Evolutionary conservation across 345 rosid genomes (phyloP), one percentile per base, ranked within the genome.

Genomic region (Euphorbia pulcherrima): DNA sequence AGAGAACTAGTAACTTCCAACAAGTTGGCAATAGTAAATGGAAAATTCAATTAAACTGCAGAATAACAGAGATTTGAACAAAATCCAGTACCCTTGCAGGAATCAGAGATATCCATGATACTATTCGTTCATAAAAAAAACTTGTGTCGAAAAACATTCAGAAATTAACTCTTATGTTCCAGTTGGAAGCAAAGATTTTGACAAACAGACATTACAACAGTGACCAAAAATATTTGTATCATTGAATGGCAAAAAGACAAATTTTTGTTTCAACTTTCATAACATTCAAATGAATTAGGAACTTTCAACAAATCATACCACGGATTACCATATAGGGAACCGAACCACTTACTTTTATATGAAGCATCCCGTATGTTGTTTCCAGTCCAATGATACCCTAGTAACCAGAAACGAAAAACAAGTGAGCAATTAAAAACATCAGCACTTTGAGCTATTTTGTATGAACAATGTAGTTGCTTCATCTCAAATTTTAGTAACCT

Each of bases 311-410:
- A 14, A 40, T 65, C 57, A 20, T 17, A 11, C 29, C 8, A 50
- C 8, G 21, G n/a, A 21, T 29, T 56, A 41, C 17, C 59, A 69
- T 20, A 33, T 8, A 17, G 44, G 21, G 4, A 30, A 55, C 23
- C 60, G 57, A 50, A 9, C 41, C 47, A 72, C 87, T 83, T 75
- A 89, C 99, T 84, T 91, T 86, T 44, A 91, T 76, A 71, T 81
- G 96, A 74, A 94, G 74, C 59, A 82, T 78, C 9, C 99, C 97
- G 12, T 89, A 81, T 64, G 84, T 80, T 6, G 99, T 94, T 79
- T 85, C 87, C 78, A 91, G 72, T 68, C 84, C 90, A 77, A 88
- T 68, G 73, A 94, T 76, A 40, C 97, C 97, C 99, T 91, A 66
- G 69, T 62, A 57, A 53, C 11, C 35, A 44, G 28, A 56, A 30